These are phyloP conservation scores for Zoysia pacifica DNA, from an alignment of 176 grass and related monocot genomes.

Conservation along the genomic window DNA sequence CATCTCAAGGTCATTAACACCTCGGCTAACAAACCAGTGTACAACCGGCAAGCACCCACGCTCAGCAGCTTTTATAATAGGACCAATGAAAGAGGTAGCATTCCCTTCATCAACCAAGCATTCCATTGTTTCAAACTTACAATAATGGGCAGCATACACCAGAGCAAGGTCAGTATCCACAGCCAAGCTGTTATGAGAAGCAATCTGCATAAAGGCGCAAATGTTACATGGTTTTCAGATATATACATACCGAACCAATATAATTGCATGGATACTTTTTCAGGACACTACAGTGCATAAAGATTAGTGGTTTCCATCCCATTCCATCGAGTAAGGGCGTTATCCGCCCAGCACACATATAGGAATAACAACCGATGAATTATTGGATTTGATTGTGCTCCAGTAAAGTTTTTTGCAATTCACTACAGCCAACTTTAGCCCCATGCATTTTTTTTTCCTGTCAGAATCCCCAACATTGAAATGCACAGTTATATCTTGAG, in stretches of 20 bases:
- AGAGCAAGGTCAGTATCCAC: slow-evolving; percentile 74
- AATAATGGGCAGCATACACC: slow-evolving; percentile 71
- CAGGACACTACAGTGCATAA: background rate
- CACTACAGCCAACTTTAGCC: background rate
- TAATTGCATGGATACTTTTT: background rate
- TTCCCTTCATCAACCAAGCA: slow-evolving; percentile 78
- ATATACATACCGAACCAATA: background rate
- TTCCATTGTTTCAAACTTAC: slow-evolving; percentile 82
- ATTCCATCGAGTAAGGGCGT: background rate
- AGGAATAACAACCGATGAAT: background rate
- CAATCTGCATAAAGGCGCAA: slow-evolving; percentile 54
- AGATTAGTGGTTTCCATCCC: background rate
- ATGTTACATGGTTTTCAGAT: slow-evolving; percentile 18
- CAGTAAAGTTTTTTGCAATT: background rate
- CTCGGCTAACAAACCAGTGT: slow-evolving; percentile 71
- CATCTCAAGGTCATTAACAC: slow-evolving; percentile 71
- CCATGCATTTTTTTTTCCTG: background rate
- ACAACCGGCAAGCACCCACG: slow-evolving; percentile 72
- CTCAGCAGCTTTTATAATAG: slow-evolving; percentile 75
- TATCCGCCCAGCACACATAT: background rate
- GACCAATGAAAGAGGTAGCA: slow-evolving; percentile 62
- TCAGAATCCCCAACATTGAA: background rate
- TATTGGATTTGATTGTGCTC: background rate
- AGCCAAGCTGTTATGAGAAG: slow-evolving; percentile 66
- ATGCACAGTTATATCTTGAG: background rate